Evolutionary conservation across 2,329 filamentous ascomycete species (phyloP).

Genomic region (Eurotiales sp.): DNA sequence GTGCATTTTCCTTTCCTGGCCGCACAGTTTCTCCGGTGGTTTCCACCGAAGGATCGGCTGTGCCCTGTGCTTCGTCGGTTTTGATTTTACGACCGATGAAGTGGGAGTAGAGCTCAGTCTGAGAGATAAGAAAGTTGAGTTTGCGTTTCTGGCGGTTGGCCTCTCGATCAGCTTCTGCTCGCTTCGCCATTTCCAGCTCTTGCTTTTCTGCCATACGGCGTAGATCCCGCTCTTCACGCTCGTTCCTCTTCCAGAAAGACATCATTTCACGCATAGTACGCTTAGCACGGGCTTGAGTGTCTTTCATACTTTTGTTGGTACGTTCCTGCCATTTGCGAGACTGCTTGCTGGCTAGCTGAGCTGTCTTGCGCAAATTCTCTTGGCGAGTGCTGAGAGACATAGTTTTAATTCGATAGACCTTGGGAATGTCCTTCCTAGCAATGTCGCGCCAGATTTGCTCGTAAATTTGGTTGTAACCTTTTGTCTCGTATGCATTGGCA

Average conservation of each 20-base stretch:
- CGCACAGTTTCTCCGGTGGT: slow-evolving; percentile 45
- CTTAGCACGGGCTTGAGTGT: slow-evolving; percentile 93
- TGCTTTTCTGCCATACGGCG: slow-evolving; percentile 92
- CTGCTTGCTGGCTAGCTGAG: slow-evolving; percentile 93
- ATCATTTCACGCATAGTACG: slow-evolving; percentile 99
- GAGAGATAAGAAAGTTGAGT: slow-evolving; percentile 98
- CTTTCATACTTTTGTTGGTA: slow-evolving; percentile 98
- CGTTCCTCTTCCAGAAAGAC: slow-evolving; percentile 98
- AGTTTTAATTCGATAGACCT: slow-evolving; percentile 82
- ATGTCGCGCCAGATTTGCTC: slow-evolving; percentile 97
- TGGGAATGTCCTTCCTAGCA: slow-evolving; percentile 87
- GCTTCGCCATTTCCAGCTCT: slow-evolving; percentile 93
- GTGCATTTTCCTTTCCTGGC: slow-evolving; percentile 31
- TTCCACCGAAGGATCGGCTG: slow-evolving; percentile 71
- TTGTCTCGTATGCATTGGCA: slow-evolving; percentile 71
- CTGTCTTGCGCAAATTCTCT: slow-evolving; percentile 97
- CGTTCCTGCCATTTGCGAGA: slow-evolving; percentile 94
- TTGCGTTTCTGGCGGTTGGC: slow-evolving; percentile 96
- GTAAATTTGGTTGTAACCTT: slow-evolving; percentile 94
- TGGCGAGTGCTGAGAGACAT: slow-evolving; percentile 81
- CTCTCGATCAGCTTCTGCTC: slow-evolving; percentile 95
- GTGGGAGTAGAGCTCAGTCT: slow-evolving; percentile 97
- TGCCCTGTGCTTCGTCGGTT: slow-evolving; percentile 91
- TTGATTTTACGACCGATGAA: slow-evolving; percentile 99
- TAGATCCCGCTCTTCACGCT: slow-evolving; percentile 91